These are phyloP conservation scores for Flaveria robusta DNA, from an alignment of 129 eudicot genomes.

Conservation along the genomic window DNA sequence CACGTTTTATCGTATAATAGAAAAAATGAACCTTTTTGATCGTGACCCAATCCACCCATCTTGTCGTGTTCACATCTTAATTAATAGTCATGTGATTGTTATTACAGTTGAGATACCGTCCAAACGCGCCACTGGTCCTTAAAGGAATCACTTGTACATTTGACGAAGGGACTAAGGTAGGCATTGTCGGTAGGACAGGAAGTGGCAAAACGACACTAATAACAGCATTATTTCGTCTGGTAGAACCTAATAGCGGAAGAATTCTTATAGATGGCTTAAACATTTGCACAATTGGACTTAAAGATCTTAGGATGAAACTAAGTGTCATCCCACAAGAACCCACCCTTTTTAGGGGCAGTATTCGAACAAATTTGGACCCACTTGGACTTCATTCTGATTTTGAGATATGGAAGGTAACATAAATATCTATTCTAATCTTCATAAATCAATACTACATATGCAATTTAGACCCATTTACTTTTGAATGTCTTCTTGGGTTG, in stretches of 20 bases:
- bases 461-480: neutral
- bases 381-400: constrained; percentile 68
- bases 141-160: constrained; percentile 84
- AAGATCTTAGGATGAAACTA: constrained; percentile 74
- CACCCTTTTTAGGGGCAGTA: constrained; percentile 75
- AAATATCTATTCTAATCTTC: neutral
- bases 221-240: constrained; percentile 73
- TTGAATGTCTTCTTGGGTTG: neutral
- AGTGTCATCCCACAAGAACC: constrained; percentile 96
- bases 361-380: constrained; percentile 78
- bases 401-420: constrained; percentile 71
- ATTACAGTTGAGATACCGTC: constrained; percentile 72
- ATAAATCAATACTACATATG: neutral
- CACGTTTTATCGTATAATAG: neutral
- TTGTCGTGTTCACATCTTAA: neutral
- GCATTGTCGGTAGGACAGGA: constrained; percentile 92
- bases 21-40: neutral
- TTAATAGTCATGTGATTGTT: neutral
- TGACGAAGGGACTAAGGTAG: constrained; percentile 72
- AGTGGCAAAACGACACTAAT: constrained; percentile 89
- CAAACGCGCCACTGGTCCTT: constrained; percentile 78
- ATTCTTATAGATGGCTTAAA: constrained; percentile 69
- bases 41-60: neutral
- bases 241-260: constrained; percentile 61
- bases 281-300: constrained; percentile 67